Conservation (phyloP, 2,329 filamentous ascomycete genomes). For the Alternaria rosae region DNA sequence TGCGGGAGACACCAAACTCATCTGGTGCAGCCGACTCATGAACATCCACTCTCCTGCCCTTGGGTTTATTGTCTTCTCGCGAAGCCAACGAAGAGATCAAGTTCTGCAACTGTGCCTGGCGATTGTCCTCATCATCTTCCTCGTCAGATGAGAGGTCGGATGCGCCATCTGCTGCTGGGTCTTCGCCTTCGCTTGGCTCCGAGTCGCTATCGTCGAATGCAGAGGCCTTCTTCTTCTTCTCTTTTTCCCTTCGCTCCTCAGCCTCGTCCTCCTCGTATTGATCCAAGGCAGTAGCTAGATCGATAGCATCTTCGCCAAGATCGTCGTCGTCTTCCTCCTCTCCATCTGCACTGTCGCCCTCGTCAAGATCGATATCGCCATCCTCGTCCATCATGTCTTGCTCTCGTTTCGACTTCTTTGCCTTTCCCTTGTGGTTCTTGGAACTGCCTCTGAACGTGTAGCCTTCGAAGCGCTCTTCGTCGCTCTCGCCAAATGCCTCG, state of each 20-base stretch:
- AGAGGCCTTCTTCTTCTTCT: conserved; percentile 51
- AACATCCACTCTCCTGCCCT: conserved; percentile 52
- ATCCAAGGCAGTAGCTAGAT: conserved; percentile 69
- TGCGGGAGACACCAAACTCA: conserved; percentile 67
- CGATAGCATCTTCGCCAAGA: conserved; percentile 68
- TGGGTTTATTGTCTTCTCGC: conserved; percentile 47
- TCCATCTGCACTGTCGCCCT: conserved; percentile 55
- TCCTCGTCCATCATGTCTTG: conserved; percentile 33
- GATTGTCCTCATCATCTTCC: conserved; percentile 56
- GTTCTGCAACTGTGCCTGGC: conserved; percentile 70
- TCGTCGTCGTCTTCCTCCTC: conserved; percentile 67
- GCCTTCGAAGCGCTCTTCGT: conserved; percentile 83
- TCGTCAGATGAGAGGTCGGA: conserved; percentile 58
- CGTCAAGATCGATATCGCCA: conserved; percentile 55
- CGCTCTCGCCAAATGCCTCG: conserved; percentile 87
- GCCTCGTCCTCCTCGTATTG: conserved; percentile 49
- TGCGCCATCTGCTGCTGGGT: conserved; percentile 55
- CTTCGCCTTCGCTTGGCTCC: conserved; percentile 56
- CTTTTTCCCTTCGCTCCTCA: conserved; percentile 36
- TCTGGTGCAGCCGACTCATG: conserved; percentile 69
- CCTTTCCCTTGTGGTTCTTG: conserved; percentile 58
- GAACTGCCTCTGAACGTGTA: conserved; percentile 72
- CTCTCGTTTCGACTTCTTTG: conserved; percentile 43
- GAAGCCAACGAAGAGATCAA: conserved; percentile 71
- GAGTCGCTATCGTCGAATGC: conserved; percentile 62